Conservation (phyloP, 441 rosid genomes). For the Populus hybrid region DNA sequence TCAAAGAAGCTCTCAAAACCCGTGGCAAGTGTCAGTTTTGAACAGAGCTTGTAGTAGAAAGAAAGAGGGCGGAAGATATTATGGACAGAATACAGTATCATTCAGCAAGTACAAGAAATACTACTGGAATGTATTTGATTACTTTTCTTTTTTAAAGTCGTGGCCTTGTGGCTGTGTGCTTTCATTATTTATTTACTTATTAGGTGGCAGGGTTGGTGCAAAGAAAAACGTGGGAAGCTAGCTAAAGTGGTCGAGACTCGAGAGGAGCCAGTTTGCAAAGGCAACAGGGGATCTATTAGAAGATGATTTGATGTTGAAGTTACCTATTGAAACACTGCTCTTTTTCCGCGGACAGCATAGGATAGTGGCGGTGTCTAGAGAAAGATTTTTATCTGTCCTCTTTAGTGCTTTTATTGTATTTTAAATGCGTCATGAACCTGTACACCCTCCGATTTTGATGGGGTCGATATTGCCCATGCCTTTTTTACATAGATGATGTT, state of each 20-base stretch:
- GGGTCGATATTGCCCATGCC: slow-evolving; percentile 18
- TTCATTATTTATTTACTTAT: neutral
- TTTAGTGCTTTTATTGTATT: neutral
- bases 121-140: neutral
- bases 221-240: slow-evolving; percentile 8
- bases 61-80: slow-evolving; percentile 10
- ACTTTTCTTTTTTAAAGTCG: neutral
- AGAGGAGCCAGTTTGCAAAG: neutral
- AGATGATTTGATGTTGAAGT: slow-evolving; percentile 21
- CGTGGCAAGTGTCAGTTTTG: slow-evolving; percentile 14
- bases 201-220: neutral
- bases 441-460: neutral
- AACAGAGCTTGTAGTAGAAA: slow-evolving; percentile 17
- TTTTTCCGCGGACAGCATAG: slow-evolving; percentile 10
- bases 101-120: slow-evolving; percentile 9
- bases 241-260: neutral
- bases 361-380: slow-evolving; percentile 17
- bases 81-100: neutral
- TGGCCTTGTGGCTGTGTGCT: neutral
- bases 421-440: neutral
- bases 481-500: neutral
- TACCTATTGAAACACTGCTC: slow-evolving; percentile 9
- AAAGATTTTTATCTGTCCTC: slow-evolving; percentile 29
- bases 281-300: neutral
- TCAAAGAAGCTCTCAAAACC: slow-evolving; percentile 4